These are phyloP conservation scores for Aleurites moluccanus DNA, from an alignment of 441 rosid genomes.

Conservation along the genomic window DNA sequence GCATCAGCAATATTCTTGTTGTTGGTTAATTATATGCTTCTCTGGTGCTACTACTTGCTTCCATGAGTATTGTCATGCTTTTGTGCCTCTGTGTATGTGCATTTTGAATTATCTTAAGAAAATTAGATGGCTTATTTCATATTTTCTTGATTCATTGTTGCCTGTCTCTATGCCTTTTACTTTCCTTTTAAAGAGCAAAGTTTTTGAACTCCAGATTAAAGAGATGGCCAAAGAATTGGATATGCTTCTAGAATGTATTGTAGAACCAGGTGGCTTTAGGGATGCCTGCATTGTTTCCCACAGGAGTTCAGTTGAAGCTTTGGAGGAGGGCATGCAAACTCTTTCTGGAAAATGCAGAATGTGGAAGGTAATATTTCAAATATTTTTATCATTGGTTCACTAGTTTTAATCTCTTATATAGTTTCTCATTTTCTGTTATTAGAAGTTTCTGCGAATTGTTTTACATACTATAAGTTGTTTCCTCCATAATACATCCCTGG, in stretches of 20 bases:
- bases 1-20: neutral
- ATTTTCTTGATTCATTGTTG: conserved; percentile 6
- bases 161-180: conserved; percentile 3
- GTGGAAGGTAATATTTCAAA: conserved; percentile 53
- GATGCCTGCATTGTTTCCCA: conserved; percentile 75
- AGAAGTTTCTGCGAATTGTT: neutral
- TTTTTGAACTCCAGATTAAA: conserved; percentile 54
- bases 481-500: neutral
- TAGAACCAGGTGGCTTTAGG: conserved; percentile 76
- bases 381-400: neutral
- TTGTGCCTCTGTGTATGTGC: neutral
- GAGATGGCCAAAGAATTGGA: conserved; percentile 83
- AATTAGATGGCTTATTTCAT: neutral
- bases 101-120: conserved; percentile 1
- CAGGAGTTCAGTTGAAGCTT: conserved; percentile 58
- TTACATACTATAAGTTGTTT: neutral
- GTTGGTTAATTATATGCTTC: neutral
- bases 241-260: conserved; percentile 65
- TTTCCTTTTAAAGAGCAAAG: neutral
- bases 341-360: conserved; percentile 62
- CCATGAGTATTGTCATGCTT: neutral
- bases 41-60: neutral
- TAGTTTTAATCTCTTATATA: neutral
- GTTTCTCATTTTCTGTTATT: neutral
- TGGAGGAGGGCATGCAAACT: conserved; percentile 61